Conservation (phyloP, 2,329 filamentous ascomycete species). For the Arthrobotrys pseudoclavata region DNA sequence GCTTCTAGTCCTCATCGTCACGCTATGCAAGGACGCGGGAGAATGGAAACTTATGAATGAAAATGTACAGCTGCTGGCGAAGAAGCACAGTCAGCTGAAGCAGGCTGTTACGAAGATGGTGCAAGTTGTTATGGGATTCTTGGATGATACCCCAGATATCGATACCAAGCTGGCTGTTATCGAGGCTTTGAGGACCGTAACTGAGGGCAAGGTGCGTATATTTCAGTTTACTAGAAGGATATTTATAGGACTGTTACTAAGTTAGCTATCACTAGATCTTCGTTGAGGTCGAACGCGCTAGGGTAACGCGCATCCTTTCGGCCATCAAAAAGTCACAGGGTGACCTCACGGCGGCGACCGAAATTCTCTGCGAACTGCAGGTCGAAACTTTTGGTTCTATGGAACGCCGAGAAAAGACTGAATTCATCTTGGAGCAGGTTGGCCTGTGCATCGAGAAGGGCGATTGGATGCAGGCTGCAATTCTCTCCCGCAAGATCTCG, state of each 20-base stretch:
- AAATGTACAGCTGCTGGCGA: slow-evolving; percentile 93
- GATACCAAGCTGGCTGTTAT: slow-evolving; percentile 94
- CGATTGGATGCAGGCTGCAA: slow-evolving; percentile 95
- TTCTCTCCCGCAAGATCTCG: slow-evolving; percentile 96
- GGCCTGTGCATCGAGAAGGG: slow-evolving; percentile 92
- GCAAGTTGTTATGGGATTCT: slow-evolving; percentile 91
- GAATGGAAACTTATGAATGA: slow-evolving; percentile 97
- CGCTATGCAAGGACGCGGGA: slow-evolving; percentile 89
- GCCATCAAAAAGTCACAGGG: slow-evolving; percentile 98
- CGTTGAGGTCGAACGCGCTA: slow-evolving; percentile 96
- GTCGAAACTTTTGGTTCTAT: slow-evolving; percentile 99
- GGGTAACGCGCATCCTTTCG: slow-evolving; percentile 93
- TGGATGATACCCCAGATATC: slow-evolving; percentile 84
- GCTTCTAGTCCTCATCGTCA: slow-evolving; percentile 87
- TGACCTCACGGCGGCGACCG: slow-evolving; percentile 87
- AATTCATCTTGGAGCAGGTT: slow-evolving; percentile 97
- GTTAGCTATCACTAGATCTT: slow-evolving; percentile 77
- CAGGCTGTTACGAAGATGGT: slow-evolving; percentile 99
- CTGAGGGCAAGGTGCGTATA: slow-evolving; percentile 84
- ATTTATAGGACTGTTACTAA: background rate
- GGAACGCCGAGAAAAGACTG: slow-evolving; percentile 96
- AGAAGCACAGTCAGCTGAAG: slow-evolving; percentile 99
- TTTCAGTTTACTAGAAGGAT: background rate
- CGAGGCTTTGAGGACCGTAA: slow-evolving; percentile 94
- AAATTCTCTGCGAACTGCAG: slow-evolving; percentile 96